phyloP scores from a whole-genome alignment of 116 monocot species.

The Dioscorea cayenensis region DNA sequence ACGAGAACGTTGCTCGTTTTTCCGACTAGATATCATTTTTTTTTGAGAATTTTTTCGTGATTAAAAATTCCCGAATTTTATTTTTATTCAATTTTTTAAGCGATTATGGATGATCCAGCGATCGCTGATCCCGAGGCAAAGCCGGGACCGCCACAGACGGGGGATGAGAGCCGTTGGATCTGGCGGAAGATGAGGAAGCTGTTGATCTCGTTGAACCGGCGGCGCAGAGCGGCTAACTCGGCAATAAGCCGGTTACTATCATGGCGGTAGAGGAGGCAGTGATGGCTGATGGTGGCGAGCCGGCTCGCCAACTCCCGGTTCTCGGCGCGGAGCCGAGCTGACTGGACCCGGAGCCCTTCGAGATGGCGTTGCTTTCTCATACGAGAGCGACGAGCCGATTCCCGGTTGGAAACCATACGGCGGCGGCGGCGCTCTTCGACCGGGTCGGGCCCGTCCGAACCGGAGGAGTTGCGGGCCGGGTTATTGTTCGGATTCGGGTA shows the following conservation, averaged over 20 bases:
- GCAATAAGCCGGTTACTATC: constrained; percentile 22
- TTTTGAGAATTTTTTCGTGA: too few species aligned
- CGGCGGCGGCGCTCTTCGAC: constrained; percentile 27
- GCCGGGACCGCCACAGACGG: neutral
- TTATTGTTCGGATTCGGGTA: neutral
- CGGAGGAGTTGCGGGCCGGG: neutral
- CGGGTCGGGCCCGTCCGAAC: neutral
- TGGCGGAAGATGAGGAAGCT: constrained; percentile 10
- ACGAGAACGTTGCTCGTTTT: too few species aligned
- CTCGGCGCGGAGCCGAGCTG: constrained; percentile 9
- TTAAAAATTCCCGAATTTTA: neutral
- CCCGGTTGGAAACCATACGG: constrained; percentile 51
- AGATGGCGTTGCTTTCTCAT: constrained; percentile 36
- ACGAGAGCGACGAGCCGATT: constrained; percentile 50
- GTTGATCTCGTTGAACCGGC: constrained; percentile 11
- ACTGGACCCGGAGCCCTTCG: constrained; percentile 16
- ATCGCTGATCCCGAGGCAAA: neutral
- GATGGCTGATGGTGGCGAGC: constrained; percentile 4
- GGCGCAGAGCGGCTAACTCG: constrained; percentile 20
- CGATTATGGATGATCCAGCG: neutral
- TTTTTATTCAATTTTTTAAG: neutral
- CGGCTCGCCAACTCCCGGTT: constrained; percentile 24
- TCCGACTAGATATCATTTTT: too few species aligned
- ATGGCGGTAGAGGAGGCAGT: constrained; percentile 7
- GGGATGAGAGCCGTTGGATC: constrained; percentile 6